These are phyloP conservation scores for Chrysopogon serrulatus DNA, from an alignment of 176 grass and related monocot species.

Conservation along the genomic window DNA sequence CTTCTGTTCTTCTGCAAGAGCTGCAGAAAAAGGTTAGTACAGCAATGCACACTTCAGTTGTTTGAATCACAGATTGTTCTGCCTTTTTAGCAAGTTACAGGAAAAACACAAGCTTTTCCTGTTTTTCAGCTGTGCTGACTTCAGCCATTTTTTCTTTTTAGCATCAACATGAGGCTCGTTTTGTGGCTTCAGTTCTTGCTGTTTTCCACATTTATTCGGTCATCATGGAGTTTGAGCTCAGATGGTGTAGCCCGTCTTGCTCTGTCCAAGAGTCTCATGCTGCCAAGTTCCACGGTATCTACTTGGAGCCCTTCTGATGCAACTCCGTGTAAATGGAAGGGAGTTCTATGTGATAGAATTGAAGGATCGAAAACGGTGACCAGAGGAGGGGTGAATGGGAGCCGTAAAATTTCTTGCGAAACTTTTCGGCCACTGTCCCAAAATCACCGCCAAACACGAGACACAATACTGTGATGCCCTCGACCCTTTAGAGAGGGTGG, in stretches of 20 bases:
- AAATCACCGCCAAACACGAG: too few species aligned
- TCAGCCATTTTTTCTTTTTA: background rate
- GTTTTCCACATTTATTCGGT: constrained; percentile 23
- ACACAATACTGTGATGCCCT: too few species aligned
- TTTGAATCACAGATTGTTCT: background rate
- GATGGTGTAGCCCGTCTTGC: constrained; percentile 52
- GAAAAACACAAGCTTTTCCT: background rate
- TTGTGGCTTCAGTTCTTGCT: constrained; percentile 19
- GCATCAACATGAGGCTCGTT: constrained; percentile 30
- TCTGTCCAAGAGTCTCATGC: constrained; percentile 45
- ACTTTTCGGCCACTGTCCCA: too few species aligned
- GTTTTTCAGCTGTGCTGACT: background rate
- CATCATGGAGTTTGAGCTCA: constrained; percentile 45
- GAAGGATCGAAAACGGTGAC: too few species aligned
- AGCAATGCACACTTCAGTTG: background rate
- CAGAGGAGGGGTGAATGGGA: too few species aligned
- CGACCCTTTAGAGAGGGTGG: too few species aligned
- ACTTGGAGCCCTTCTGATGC: constrained; percentile 43
- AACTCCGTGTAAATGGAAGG: constrained; percentile 59
- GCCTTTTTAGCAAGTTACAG: background rate
- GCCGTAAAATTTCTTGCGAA: too few species aligned
- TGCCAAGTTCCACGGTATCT: constrained; percentile 22
- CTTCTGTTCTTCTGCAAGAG: background rate
- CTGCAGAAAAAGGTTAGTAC: background rate
- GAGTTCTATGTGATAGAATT: constrained; percentile 44